Evolutionary conservation across 768 basidiomycete genomes (phyloP).

Genomic region (Kwoniella dejecticola): DNA sequence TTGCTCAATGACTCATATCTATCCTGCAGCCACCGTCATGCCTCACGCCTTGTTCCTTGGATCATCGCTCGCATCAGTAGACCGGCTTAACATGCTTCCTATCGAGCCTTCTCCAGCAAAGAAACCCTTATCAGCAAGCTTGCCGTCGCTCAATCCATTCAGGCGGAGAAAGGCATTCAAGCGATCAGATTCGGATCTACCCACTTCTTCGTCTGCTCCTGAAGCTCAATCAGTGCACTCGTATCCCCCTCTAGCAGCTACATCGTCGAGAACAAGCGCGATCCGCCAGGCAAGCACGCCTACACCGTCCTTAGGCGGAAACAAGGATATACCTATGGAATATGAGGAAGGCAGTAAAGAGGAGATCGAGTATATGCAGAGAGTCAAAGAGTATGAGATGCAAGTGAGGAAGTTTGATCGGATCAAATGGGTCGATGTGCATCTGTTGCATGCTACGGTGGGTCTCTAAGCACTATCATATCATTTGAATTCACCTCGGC

Average conservation of each 20-base stretch:
- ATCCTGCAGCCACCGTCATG: slow-evolving; percentile 73
- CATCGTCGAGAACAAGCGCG: neutral
- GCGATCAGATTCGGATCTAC: slow-evolving; percentile 6
- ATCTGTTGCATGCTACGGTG: slow-evolving; percentile 53
- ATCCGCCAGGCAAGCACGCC: neutral
- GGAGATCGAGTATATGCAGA: slow-evolving; percentile 24
- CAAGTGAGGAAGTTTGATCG: slow-evolving; percentile 51
- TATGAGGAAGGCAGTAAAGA: slow-evolving; percentile 1
- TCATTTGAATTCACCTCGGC: too few relatives aligned
- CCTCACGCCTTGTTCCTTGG: slow-evolving; percentile 91
- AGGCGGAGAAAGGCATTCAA: slow-evolving; percentile 2
- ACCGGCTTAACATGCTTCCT: slow-evolving; percentile 61
- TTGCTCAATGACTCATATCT: neutral
- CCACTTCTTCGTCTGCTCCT: neutral
- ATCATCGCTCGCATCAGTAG: slow-evolving; percentile 79
- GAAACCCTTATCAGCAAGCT: slow-evolving; percentile 5
- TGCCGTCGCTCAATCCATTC: slow-evolving; percentile 31
- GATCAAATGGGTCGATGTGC: slow-evolving; percentile 52
- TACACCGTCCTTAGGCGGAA: neutral
- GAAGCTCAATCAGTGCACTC: neutral
- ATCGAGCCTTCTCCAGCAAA: slow-evolving; percentile 22
- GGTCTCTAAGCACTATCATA: slow-evolving; percentile 8
- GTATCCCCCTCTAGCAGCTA: neutral
- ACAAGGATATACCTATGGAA: slow-evolving; percentile 9
- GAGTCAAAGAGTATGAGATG: slow-evolving; percentile 39